A percentile compares a stretch with the other conserved stretches of the same genome.
Evolutionary conservation across 1,284 basidiomycete genomes (phyloP).

Genomic region (Sanghuangporus weigelae): DNA sequence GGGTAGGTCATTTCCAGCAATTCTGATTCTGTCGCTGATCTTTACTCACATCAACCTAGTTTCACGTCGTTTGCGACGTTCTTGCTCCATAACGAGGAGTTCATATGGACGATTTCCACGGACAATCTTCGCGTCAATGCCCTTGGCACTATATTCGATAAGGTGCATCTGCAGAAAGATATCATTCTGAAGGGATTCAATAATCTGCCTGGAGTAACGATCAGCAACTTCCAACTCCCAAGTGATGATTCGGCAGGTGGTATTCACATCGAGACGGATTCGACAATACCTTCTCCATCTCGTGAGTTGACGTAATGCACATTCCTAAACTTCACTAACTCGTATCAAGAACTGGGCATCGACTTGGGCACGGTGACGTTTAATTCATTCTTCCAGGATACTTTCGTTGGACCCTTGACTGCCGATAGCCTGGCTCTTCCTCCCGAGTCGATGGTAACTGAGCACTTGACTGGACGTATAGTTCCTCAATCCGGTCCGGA

Average conservation of each 20-base stretch:
- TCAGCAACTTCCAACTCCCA: conserved; percentile 65
- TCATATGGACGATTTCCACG: conserved; percentile 71
- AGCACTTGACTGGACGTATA: conserved; percentile 59
- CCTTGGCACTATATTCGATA: conserved; percentile 65
- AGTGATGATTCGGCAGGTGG: conserved; percentile 62
- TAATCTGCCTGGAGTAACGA: conserved; percentile 59
- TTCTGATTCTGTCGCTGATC: not conserved
- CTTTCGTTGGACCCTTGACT: conserved; percentile 48
- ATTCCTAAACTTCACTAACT: conserved; percentile 13
- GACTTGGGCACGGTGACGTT: conserved; percentile 68
- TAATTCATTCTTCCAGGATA: conserved; percentile 52
- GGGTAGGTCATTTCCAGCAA: conserved; percentile 31
- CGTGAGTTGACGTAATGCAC: conserved; percentile 36
- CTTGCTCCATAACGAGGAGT: conserved; percentile 60
- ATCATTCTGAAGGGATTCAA: conserved; percentile 72
- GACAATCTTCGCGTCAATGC: conserved; percentile 57
- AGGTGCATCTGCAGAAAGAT: conserved; percentile 58
- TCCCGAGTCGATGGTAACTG: conserved; percentile 42
- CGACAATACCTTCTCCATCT: conserved; percentile 61
- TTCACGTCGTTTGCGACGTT: conserved; percentile 68
- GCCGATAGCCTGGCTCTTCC: conserved; percentile 48
- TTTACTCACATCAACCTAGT: conserved; percentile 25
- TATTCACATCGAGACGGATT: conserved; percentile 65
- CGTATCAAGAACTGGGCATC: conserved; percentile 56
- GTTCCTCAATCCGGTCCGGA: conserved; percentile 52